phyloP scores from a whole-genome alignment of 2,329 filamentous ascomycete species.

The Phaeosphaeriaceae sp. region DNA sequence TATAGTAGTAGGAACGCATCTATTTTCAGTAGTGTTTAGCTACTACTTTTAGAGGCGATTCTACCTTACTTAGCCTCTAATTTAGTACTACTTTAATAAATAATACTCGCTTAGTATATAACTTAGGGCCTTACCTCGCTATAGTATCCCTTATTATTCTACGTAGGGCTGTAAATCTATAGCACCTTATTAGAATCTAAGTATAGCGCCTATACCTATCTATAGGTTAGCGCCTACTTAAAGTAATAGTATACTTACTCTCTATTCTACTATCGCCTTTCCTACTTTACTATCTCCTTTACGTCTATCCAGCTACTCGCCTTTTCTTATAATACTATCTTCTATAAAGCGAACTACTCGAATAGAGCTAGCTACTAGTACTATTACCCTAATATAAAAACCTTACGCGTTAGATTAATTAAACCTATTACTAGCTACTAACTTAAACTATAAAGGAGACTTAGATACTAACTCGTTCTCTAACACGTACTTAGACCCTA shows the following conservation, averaged over 20 bases:
- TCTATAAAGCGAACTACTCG: no score
- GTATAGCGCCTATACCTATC: slow-evolving; percentile 6
- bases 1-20: slow-evolving; percentile 9
- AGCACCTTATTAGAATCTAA: slow-evolving; percentile 3
- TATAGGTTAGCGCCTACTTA: slow-evolving; percentile 11
- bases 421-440: background rate
- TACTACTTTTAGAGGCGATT: slow-evolving; percentile 12
- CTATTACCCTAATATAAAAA: slow-evolving; percentile 6
- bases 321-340: slow-evolving; percentile 3
- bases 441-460: slow-evolving; percentile 5
- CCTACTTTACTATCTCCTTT: slow-evolving; percentile 1
- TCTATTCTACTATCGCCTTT: slow-evolving; percentile 6
- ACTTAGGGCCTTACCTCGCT: no score
- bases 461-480: slow-evolving; percentile 6
- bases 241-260: slow-evolving; percentile 9
- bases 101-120: slow-evolving; percentile 3
- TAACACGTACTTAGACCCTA: slow-evolving; percentile 15
- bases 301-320: slow-evolving; percentile 1
- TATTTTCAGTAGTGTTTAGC: slow-evolving; percentile 7
- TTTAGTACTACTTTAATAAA: slow-evolving; percentile 9
- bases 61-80: slow-evolving; percentile 6
- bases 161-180: background rate
- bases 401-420: slow-evolving; percentile 6
- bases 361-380: slow-evolving; percentile 2
- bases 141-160: background rate